Conservation (phyloP, 2,329 filamentous ascomycete genomes). For the Coniella vitis region DNA sequence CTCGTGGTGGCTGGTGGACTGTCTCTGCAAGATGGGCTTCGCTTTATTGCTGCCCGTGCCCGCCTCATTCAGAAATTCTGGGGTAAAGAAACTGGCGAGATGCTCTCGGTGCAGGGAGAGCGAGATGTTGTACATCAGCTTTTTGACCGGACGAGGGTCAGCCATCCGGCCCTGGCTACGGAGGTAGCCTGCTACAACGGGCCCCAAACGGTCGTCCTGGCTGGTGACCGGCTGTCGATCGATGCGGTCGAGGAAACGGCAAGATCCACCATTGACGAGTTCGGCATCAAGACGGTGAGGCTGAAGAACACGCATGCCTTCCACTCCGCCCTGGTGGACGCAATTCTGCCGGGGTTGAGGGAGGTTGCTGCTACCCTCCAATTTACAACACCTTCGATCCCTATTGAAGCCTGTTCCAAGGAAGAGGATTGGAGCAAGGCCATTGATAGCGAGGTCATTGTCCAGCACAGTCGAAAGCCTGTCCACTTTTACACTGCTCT, state of each 20-base stretch:
- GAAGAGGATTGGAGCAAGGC: neutral
- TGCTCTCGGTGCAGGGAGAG: conserved; percentile 23
- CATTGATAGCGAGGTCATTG: conserved; percentile 16
- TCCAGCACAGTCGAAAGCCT: conserved; percentile 25
- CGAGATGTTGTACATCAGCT: conserved; percentile 2
- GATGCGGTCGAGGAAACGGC: conserved; percentile 16
- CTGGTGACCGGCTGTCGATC: conserved; percentile 22
- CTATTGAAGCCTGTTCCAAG: conserved; percentile 20
- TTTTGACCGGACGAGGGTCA: neutral
- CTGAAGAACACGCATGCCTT: conserved; percentile 24
- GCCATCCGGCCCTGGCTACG: neutral
- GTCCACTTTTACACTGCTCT: conserved; percentile 29
- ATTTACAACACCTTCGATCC: conserved; percentile 20
- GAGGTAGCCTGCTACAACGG: conserved; percentile 30
- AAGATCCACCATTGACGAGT: conserved; percentile 7
- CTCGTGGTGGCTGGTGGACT: conserved; percentile 26
- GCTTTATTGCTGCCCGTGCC: conserved; percentile 26
- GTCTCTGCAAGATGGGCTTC: conserved; percentile 24
- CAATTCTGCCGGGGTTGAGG: conserved; percentile 16
- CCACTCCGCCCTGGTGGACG: conserved; percentile 24
- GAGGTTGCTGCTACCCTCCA: conserved; percentile 10
- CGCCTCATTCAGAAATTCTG: conserved; percentile 25
- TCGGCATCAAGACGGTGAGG: conserved; percentile 16
- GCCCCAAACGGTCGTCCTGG: conserved; percentile 24
- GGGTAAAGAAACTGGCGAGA: conserved; percentile 25